Conservation (phyloP, 2,329 filamentous ascomycete species). For the Trichoderma atroviride region DNA sequence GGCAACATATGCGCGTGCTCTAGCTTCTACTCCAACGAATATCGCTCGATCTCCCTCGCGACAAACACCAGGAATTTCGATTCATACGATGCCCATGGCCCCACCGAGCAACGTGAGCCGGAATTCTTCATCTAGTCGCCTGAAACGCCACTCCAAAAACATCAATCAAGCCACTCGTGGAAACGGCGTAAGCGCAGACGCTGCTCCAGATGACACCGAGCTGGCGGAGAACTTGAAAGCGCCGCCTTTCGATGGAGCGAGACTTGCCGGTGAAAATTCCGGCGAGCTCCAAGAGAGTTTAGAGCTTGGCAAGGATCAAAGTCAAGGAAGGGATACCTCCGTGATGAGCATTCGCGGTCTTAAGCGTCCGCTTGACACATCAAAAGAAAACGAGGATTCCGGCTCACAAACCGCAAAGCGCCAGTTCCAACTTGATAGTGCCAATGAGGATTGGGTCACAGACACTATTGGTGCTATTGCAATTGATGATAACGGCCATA, state of each 20-base stretch:
- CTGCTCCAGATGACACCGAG: slow-evolving; percentile 8
- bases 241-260: background rate
- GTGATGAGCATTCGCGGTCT: slow-evolving; percentile 36
- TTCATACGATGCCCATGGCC: background rate
- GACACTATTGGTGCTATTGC: slow-evolving; percentile 97
- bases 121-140: background rate
- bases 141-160: slow-evolving; percentile 9
- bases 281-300: background rate
- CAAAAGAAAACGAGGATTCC: slow-evolving; percentile 20
- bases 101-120: background rate
- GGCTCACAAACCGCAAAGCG: slow-evolving; percentile 28
- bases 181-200: slow-evolving; percentile 12
- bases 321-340: background rate
- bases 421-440: slow-evolving; percentile 30
- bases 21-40: background rate
- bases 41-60: background rate
- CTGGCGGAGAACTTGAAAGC: background rate
- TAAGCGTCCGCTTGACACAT: slow-evolving; percentile 39
- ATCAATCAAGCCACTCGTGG: background rate
- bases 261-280: background rate
- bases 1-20: slow-evolving; percentile 9
- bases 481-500: slow-evolving; percentile 80
- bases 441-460: slow-evolving; percentile 67
- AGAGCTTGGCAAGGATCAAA: slow-evolving; percentile 23
- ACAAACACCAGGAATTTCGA: background rate